These are phyloP conservation scores for Scedosporium apiospermum DNA, from an alignment of 2,329 filamentous ascomycete species.

Conservation along the genomic window DNA sequence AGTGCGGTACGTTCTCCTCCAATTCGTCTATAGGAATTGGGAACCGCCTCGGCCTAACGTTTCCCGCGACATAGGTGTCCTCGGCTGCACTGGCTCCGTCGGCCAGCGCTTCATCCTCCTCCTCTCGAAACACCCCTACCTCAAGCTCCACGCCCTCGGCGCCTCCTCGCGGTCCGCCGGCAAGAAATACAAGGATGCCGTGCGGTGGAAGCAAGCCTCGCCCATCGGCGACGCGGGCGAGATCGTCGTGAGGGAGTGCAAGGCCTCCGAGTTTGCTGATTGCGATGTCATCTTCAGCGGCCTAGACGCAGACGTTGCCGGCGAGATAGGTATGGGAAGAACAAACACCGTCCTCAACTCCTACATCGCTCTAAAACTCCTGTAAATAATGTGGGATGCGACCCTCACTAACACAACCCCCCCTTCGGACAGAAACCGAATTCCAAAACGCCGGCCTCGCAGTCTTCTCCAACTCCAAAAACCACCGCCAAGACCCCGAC, in stretches of 20 bases:
- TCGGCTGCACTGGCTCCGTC: slow-evolving; percentile 88
- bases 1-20: slow-evolving; percentile 37
- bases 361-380: neutral
- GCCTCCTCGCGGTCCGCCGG: slow-evolving; percentile 83
- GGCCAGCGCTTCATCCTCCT: slow-evolving; percentile 93
- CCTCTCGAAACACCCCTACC: slow-evolving; percentile 76
- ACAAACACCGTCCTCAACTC: neutral
- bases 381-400: no score
- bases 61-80: slow-evolving; percentile 47
- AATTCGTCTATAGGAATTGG: slow-evolving; percentile 10
- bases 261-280: slow-evolving; percentile 70
- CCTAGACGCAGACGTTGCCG: slow-evolving; percentile 84
- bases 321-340: slow-evolving; percentile 63
- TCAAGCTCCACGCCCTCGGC: slow-evolving; percentile 79
- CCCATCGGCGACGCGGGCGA: slow-evolving; percentile 75
- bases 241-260: slow-evolving; percentile 79
- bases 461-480: slow-evolving; percentile 97
- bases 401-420: neutral
- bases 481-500: slow-evolving; percentile 82
- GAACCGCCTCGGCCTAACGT: slow-evolving; percentile 4
- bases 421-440: slow-evolving; percentile 59
- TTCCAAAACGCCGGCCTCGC: slow-evolving; percentile 82
- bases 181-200: slow-evolving; percentile 91
- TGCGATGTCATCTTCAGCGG: slow-evolving; percentile 93
- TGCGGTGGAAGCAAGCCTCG: slow-evolving; percentile 84